Evolutionary conservation across 129 eudicot genomes (phyloP), one percentile per base, ranked within the genome.

Genomic region (Apium graveolens): DNA sequence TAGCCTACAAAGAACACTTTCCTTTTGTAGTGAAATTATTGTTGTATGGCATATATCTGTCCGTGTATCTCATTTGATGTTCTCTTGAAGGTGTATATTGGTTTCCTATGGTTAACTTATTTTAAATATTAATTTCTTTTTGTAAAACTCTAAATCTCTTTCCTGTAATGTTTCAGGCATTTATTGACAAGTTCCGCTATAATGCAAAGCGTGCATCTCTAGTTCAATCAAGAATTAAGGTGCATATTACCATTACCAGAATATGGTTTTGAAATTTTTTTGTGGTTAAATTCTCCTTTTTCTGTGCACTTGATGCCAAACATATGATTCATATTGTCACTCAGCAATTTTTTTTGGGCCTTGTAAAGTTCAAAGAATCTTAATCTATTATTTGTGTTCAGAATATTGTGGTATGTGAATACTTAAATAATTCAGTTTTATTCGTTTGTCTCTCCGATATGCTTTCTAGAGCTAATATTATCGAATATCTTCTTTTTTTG

Each of bases 151-250:
- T 48, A 46, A 49, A 5, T 49, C 35, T 37, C n/a, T 72, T 32
- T 45, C 72, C 72, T 80, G 31, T 82, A 53, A 81, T 86, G 60
- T 82, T 90, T 88, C 97, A 95, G 99, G 38, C 90, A 48, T 95
- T 95, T 78, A 95, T 95, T 57, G 99, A 95, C 79, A 95, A 95
- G 84, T 95, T 95, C 81, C 96, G 99, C 48, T 95, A 92, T 89
- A 95, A 95, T 81, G 99, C 99, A 62, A 95, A 95, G 88, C 97
- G 99, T 79, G 97, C 99, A 53, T 92, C 99, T 83, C 99, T 95
- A 83, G 99, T 95, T 78, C 99, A 95, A 82, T 95, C 99, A 69
- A 92, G 99, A 87, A 95, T 95, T 79, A 95, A 95, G 97, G 99
- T 95, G 80, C 77, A 10, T 51, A 42, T 80, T 80, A 31, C 68